phyloP scores from a whole-genome alignment of 2,329 filamentous ascomycete genomes.

The Parastagonospora avenae region DNA sequence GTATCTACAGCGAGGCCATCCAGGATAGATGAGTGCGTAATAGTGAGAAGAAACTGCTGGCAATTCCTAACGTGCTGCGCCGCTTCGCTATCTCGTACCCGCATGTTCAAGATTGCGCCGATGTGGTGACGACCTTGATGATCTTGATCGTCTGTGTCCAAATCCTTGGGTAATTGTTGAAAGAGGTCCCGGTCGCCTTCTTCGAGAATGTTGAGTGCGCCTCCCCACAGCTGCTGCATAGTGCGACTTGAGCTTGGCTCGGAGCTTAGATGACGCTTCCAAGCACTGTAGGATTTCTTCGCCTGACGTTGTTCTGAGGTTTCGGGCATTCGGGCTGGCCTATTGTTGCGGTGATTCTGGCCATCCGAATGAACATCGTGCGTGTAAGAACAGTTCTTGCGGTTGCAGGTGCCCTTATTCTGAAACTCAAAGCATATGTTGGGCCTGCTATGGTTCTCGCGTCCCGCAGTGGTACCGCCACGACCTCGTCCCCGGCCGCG shows the following conservation, averaged over 20 bases:
- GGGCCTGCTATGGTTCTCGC: too few species aligned
- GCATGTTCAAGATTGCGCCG: constrained; percentile 23
- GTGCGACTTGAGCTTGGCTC: constrained; percentile 16
- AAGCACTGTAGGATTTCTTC: constrained; percentile 31
- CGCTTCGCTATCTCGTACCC: neutral
- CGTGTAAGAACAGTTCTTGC: neutral
- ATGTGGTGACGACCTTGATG: constrained; percentile 36
- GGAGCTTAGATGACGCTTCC: constrained; percentile 32
- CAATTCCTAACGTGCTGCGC: constrained; percentile 9
- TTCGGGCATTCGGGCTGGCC: constrained; percentile 11
- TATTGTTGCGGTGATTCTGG: neutral
- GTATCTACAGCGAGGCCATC: constrained; percentile 45
- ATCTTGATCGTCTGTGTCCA: constrained; percentile 33
- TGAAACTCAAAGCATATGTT: constrained; percentile 1
- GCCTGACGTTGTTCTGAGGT: constrained; percentile 28
- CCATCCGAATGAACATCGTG: neutral
- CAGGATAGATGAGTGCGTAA: constrained; percentile 42
- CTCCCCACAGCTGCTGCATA: constrained; percentile 34
- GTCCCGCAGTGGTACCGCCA: too few species aligned
- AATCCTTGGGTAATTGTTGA: constrained; percentile 39
- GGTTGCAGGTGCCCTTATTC: constrained; percentile 1
- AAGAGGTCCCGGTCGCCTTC: constrained; percentile 36
- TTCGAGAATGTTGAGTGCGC: constrained; percentile 33
- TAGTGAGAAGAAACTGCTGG: constrained; percentile 28
- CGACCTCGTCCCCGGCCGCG: neutral